Evolutionary conservation across 163 green algal species (phyloP), one percentile per base, ranked within the genome.

Genomic region (Trebouxiophyceae sp.): DNA sequence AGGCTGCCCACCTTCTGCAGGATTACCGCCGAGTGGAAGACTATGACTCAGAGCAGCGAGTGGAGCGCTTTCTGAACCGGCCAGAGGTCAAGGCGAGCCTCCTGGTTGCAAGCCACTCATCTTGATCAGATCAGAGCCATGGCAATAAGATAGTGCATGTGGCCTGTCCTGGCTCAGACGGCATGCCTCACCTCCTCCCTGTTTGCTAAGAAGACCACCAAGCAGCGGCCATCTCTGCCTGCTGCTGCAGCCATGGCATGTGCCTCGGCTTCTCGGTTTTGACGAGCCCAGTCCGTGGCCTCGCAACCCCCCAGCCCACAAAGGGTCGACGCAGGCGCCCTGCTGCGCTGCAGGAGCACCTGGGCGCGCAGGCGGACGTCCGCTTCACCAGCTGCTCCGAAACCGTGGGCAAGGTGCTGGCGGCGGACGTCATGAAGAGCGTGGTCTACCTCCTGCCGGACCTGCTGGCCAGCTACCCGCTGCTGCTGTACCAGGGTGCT

Each of bases 11-110:
- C n/a, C n/a, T n/a, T n/a, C n/a, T n/a, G n/a, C 65, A 86, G 23
- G 83, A 90, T 63, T 70, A 74, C 4, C 66, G 81, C 20, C 56
- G 81, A 4, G 67, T 54, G 5, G 5, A 58, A 29, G 77, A 80
- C 45, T 87, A 87, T 60, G 81, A 87, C 65, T 59, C 71, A 1
- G 62, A 61, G 28, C 70, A 80, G 24, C 33, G 66, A 2, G 81
- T 87, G 12, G 78, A 83, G 44, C 56, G 62, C 22, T 85, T 79
- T 65, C 65, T 86, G 0, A 87, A 87, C 71, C 62, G 70, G 60
- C 64, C 70, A 4, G 73, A 72, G 16, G 65, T 81, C 23, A 65
- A 77, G 73, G 69, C 66, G 33, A 57, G 56, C 54, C 47, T 30
- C 5, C 47, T 57, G 5, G 19, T 27, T 30, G 47, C 16, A 27